Percentiles rank a stretch among this genome's conserved stretches.
phyloP scores from a whole-genome alignment of 192 early-diverging fungal species.

The Physocladia obscura region DNA sequence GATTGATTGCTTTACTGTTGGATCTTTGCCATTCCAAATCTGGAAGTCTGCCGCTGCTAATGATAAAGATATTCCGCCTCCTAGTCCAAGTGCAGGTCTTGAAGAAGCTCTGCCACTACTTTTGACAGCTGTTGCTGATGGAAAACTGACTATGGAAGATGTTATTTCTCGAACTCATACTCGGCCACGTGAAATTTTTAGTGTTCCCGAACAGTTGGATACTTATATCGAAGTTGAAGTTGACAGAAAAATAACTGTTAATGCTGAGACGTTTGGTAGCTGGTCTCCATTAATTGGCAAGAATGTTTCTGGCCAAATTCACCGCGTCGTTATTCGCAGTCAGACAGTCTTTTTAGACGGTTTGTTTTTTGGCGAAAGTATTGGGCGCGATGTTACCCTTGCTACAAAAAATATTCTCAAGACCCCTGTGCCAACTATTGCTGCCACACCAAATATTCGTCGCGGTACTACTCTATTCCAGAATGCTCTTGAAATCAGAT shows the following conservation, averaged over 20 bases:
- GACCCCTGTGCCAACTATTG: constrained; percentile 4
- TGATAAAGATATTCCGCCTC: neutral
- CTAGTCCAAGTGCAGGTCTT: constrained; percentile 52
- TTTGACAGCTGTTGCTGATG: constrained; percentile 78
- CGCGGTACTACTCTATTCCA: neutral
- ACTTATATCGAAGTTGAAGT: constrained; percentile 94
- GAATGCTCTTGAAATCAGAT: neutral
- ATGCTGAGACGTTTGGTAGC: constrained; percentile 33
- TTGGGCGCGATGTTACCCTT: constrained; percentile 54
- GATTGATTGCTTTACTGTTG: constrained; percentile 92
- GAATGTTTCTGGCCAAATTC: constrained; percentile 66
- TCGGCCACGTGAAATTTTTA: constrained; percentile 89
- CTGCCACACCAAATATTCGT: neutral
- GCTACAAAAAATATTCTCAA: constrained; percentile 43
- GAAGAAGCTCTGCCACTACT: constrained; percentile 76
- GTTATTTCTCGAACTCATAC: constrained; percentile 72
- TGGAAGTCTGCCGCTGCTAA: constrained; percentile 47
- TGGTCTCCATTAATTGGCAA: constrained; percentile 67
- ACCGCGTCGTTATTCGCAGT: constrained; percentile 88
- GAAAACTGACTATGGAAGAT: constrained; percentile 75
- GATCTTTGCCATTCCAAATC: constrained; percentile 64
- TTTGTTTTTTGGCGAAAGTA: constrained; percentile 47
- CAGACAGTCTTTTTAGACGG: constrained; percentile 90
- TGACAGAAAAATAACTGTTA: constrained; percentile 59
- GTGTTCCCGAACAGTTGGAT: constrained; percentile 84